A percentile compares a stretch with the other conserved stretches of the same genome.
These are phyloP conservation scores for Penicillium griseofulvum DNA, from an alignment of 2,329 filamentous ascomycete genomes.

Conservation along the genomic window DNA sequence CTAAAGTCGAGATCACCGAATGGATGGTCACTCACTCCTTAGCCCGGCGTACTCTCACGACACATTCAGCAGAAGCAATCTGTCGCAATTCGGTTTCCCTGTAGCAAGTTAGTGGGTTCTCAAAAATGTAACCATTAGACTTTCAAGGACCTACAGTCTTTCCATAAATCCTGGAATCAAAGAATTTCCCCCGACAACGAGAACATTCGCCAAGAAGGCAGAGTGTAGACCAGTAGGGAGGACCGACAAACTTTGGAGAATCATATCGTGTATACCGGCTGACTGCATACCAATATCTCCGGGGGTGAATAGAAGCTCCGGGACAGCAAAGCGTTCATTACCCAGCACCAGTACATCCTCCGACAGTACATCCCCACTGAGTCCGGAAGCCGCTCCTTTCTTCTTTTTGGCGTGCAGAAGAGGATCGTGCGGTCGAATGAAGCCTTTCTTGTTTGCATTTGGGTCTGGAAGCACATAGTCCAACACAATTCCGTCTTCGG, in stretches of 20 bases:
- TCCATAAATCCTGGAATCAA: constrained; percentile 77
- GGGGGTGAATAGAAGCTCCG: constrained; percentile 85
- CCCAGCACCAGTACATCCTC: constrained; percentile 85
- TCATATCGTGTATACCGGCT: constrained; percentile 75
- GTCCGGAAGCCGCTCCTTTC: constrained; percentile 49
- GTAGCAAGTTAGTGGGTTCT: constrained; percentile 18
- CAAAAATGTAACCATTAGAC: not conserved
- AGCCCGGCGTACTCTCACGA: constrained; percentile 69
- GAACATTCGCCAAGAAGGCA: constrained; percentile 77
- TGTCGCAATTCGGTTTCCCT: constrained; percentile 67
- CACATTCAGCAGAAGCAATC: constrained; percentile 71
- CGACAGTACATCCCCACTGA: constrained; percentile 47
- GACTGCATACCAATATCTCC: constrained; percentile 81
- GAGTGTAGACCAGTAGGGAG: constrained; percentile 83
- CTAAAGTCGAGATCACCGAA: not conserved
- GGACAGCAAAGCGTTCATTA: constrained; percentile 88
- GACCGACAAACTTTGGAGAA: constrained; percentile 71
- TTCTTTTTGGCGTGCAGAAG: constrained; percentile 54
- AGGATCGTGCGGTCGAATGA: constrained; percentile 75
- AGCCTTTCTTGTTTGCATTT: constrained; percentile 61
- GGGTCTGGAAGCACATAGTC: constrained; percentile 92
- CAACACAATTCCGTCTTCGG: constrained; percentile 60
- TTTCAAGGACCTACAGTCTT: constrained; percentile 55
- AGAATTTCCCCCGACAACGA: constrained; percentile 84
- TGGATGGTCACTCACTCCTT: constrained; percentile 50